These are phyloP conservation scores for Talaromyces trachyspermus DNA, from an alignment of 495 filamentous ascomycete genomes.

Conservation along the genomic window DNA sequence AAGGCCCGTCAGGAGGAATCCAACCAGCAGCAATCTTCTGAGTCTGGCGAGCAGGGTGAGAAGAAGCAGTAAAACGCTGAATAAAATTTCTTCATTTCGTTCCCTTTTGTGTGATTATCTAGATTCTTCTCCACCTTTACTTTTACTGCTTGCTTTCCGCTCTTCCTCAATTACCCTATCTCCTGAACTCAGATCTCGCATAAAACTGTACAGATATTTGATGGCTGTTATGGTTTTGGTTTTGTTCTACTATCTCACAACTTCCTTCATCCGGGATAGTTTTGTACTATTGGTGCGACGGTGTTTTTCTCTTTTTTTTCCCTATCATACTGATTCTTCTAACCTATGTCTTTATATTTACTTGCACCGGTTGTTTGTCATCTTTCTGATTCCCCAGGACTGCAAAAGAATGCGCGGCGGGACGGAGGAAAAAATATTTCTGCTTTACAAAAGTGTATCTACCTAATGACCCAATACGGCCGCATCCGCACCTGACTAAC, in stretches of 20 bases:
- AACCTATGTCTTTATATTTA: constrained; percentile 7
- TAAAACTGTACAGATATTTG: constrained; percentile 11
- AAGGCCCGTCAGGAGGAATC: constrained; percentile 74
- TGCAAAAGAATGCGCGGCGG: constrained; percentile 3
- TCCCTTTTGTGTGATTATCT: constrained; percentile 13
- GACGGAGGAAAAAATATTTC: not conserved
- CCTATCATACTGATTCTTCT: constrained; percentile 1
- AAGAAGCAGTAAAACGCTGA: constrained; percentile 62
- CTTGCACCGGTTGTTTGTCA: constrained; percentile 2
- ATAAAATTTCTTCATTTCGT: constrained; percentile 16
- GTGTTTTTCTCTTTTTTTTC: constrained; percentile 3
- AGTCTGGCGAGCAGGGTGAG: constrained; percentile 56
- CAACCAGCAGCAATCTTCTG: constrained; percentile 34
- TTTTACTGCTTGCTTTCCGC: constrained; percentile 19
- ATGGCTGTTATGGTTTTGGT: constrained; percentile 1
- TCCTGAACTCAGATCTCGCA: constrained; percentile 9
- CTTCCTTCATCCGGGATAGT: not conserved
- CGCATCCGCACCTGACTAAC: not conserved
- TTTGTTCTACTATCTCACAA: constrained; percentile 6
- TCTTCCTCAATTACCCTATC: too few relatives aligned
- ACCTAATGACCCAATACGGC: constrained; percentile 4
- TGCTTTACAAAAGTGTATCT: constrained; percentile 1
- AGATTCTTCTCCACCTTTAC: constrained; percentile 8
- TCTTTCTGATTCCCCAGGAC: constrained; percentile 3
- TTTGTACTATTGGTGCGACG: constrained; percentile 6